Evolutionary conservation across 331 rosid species (phyloP).

Genomic region (Pyracantha coccinea): DNA sequence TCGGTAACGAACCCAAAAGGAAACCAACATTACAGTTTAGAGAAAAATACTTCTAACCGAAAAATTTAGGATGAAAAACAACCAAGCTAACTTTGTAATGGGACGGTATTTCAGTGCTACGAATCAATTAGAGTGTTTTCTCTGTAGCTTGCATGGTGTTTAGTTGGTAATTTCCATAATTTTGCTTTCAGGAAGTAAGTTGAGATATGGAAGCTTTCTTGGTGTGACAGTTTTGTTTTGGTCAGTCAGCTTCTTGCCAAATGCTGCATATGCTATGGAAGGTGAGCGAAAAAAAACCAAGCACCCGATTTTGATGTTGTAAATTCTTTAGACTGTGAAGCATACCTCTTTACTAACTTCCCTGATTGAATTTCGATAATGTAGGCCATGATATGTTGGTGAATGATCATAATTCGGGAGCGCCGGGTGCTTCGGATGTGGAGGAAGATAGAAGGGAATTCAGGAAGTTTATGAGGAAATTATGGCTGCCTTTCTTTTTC

Average conservation of each 20-base stretch:
- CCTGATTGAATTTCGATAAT: slow-evolving; percentile 5
- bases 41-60: too few relatives aligned
- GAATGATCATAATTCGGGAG: slow-evolving; percentile 18
- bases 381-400: slow-evolving; percentile 42
- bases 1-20: not conserved
- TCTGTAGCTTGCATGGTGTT: not conserved
- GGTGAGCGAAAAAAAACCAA: slow-evolving; percentile 43
- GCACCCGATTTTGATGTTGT: slow-evolving; percentile 6
- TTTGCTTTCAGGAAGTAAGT: slow-evolving; percentile 31
- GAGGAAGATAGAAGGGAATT: slow-evolving; percentile 23
- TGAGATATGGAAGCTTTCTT: slow-evolving; percentile 32
- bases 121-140: not conserved
- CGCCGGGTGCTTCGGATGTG: slow-evolving; percentile 23
- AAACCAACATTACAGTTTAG: too few relatives aligned
- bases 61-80: too few relatives aligned
- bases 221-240: slow-evolving; percentile 42
- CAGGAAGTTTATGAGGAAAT: slow-evolving; percentile 41
- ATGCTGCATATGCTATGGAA: slow-evolving; percentile 50
- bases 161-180: not conserved
- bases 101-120: too few relatives aligned
- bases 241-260: slow-evolving; percentile 24
- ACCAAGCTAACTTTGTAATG: too few relatives aligned
- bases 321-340: not conserved
- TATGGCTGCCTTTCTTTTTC: slow-evolving; percentile 61
- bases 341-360: not conserved